phyloP scores from a whole-genome alignment of 129 eudicot species.

The Solidago caesia region DNA sequence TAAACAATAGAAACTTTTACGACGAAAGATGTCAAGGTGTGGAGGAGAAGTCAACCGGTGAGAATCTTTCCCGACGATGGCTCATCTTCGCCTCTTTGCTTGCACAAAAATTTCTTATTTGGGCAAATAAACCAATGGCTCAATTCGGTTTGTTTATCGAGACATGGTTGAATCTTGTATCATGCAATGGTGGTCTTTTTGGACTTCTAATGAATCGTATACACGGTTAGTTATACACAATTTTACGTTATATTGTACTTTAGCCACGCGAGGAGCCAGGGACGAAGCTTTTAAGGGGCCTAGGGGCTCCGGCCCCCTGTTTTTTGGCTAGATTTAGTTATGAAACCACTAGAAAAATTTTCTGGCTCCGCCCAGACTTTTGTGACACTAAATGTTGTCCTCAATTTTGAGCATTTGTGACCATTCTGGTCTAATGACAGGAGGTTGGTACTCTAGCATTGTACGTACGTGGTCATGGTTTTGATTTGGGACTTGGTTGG shows the following conservation, averaged over 20 bases:
- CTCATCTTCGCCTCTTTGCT: slow-evolving; percentile 55
- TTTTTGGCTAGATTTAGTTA: too few relatives aligned
- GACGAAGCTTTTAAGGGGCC: too few relatives aligned
- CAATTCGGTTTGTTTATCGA: slow-evolving; percentile 42
- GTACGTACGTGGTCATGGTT: not conserved
- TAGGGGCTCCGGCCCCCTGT: too few relatives aligned
- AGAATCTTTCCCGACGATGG: slow-evolving; percentile 40
- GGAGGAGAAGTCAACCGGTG: not conserved
- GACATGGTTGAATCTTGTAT: slow-evolving; percentile 47
- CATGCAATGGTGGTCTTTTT: slow-evolving; percentile 51
- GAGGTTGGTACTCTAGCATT: too few relatives aligned
- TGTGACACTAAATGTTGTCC: too few relatives aligned
- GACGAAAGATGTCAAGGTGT: slow-evolving; percentile 19
- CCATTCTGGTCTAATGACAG: too few relatives aligned
- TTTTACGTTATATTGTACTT: too few relatives aligned
- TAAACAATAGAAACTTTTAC: slow-evolving; percentile 31
- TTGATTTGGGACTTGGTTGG: slow-evolving; percentile 8
- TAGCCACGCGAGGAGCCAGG: too few relatives aligned
- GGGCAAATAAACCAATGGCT: slow-evolving; percentile 43
- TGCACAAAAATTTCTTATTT: slow-evolving; percentile 40
- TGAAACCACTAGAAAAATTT: too few relatives aligned
- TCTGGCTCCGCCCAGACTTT: too few relatives aligned
- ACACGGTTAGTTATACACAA: too few relatives aligned
- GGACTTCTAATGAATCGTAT: slow-evolving; percentile 38
- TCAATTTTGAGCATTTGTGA: too few relatives aligned